A percentile compares a stretch with the other conserved stretches of the same genome.
Evolutionary conservation across 2,329 filamentous ascomycete species (phyloP).

Genomic region (Epichloe festucae): DNA sequence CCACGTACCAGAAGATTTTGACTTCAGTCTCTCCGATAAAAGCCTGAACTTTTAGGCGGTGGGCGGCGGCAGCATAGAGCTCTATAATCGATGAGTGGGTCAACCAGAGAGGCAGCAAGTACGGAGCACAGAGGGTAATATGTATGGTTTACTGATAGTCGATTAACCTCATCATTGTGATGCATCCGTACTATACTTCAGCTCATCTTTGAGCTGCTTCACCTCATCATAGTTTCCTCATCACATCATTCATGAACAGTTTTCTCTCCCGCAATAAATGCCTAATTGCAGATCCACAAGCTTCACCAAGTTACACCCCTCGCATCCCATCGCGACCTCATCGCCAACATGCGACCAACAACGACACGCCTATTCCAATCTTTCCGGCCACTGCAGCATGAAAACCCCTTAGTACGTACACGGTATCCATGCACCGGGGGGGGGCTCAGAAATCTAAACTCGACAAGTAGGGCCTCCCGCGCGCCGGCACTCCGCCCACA

Average conservation of each 20-base stretch:
- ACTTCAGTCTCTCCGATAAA: not conserved
- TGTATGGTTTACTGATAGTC: too few species aligned
- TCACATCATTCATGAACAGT: not conserved
- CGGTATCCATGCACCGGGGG: not conserved
- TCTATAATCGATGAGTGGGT: not conserved
- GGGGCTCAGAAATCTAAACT: not conserved
- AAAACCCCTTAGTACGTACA: slow-evolving; percentile 70
- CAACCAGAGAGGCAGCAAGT: not conserved
- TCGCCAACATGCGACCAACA: slow-evolving; percentile 24
- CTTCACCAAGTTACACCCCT: not conserved
- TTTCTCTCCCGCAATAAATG: not conserved
- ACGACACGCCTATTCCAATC: slow-evolving; percentile 23
- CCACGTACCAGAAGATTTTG: slow-evolving; percentile 21
- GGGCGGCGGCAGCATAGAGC: slow-evolving; percentile 27
- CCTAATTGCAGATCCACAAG: not conserved
- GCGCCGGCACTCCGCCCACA: slow-evolving; percentile 46
- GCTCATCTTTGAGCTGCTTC: not conserved
- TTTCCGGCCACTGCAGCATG: slow-evolving; percentile 41
- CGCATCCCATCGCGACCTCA: not conserved
- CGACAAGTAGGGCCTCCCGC: slow-evolving; percentile 62
- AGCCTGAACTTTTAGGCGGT: slow-evolving; percentile 40
- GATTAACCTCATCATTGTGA: not conserved
- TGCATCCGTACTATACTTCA: not conserved
- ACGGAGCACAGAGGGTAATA: too few species aligned
- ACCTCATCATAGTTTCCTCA: not conserved